These are phyloP conservation scores for Trichosanthes truncata DNA, from an alignment of 306 rosid species.

Conservation along the genomic window DNA sequence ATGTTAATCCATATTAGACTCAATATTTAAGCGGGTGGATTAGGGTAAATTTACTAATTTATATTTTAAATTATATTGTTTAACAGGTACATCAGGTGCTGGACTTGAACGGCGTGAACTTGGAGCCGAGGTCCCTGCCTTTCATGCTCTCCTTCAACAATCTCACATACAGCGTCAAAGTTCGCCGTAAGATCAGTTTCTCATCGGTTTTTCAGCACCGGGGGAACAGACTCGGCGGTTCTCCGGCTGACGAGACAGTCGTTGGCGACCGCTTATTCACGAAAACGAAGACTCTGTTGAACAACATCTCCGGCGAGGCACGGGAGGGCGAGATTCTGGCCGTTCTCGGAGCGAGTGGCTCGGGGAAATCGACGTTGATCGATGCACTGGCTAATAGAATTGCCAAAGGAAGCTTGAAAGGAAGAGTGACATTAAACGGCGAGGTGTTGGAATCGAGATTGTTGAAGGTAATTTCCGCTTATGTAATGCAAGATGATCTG, in stretches of 20 bases:
- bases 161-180: conserved; percentile 69
- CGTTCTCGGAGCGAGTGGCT: conserved; percentile 90
- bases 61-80: not conserved
- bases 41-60: not conserved
- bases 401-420: conserved; percentile 80
- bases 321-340: conserved; percentile 87
- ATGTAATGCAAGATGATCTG: conserved; percentile 95
- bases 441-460: conserved; percentile 65
- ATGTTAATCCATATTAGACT: too few species aligned
- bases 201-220: conserved; percentile 4
- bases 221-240: conserved; percentile 7
- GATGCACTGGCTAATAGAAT: conserved; percentile 85
- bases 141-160: conserved; percentile 65
- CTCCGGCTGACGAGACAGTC: conserved; percentile 18
- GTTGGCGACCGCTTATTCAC: conserved; percentile 34
- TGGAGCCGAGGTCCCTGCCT: conserved; percentile 47
- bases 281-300: conserved; percentile 50
- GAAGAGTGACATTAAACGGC: conserved; percentile 62
- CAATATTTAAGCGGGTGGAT: not conserved
- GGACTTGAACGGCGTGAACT: conserved; percentile 21
- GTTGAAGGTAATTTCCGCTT: conserved; percentile 76
- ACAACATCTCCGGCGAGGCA: conserved; percentile 82
- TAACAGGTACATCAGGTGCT: conserved; percentile 33
- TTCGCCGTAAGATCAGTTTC: conserved; percentile 36
- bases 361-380: conserved; percentile 84